phyloP scores from a whole-genome alignment of 75 land plant genomes.

The Pinus tabuliformis region DNA sequence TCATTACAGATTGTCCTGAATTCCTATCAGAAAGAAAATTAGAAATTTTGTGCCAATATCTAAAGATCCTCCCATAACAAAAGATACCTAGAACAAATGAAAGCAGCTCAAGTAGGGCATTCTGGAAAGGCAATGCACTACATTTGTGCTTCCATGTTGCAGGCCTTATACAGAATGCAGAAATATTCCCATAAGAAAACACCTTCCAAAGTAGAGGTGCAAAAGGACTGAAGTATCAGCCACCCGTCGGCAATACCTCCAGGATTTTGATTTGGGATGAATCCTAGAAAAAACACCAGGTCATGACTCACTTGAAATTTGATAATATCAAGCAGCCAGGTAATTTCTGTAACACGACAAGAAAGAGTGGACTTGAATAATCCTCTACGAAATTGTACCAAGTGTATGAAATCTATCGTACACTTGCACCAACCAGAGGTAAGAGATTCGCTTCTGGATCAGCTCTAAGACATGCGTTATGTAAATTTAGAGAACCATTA shows the following conservation, averaged over 20 bases:
- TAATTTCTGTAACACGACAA: background rate
- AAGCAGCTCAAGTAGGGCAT: too few relatives aligned
- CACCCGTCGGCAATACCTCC: background rate
- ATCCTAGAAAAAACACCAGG: background rate
- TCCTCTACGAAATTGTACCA: background rate
- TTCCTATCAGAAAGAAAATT: background rate
- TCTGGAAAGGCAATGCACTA: too few relatives aligned
- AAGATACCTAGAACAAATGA: too few relatives aligned
- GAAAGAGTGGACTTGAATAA: background rate
- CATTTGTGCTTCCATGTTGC: too few relatives aligned
- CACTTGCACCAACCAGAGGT: slow-evolving; percentile 4
- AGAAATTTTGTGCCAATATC: background rate
- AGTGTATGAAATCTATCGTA: background rate
- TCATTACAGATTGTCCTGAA: background rate
- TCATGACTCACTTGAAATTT: background rate
- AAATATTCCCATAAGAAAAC: background rate
- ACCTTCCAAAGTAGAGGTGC: background rate
- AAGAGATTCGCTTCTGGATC: background rate
- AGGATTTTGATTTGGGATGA: background rate
- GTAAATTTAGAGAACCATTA: background rate
- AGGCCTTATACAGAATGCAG: background rate
- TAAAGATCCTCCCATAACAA: background rate
- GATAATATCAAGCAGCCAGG: background rate
- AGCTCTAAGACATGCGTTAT: background rate
- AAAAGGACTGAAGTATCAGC: background rate